Evolutionary conservation across 208 protist species (phyloP).

Genomic region (Crithidia brevicula): DNA sequence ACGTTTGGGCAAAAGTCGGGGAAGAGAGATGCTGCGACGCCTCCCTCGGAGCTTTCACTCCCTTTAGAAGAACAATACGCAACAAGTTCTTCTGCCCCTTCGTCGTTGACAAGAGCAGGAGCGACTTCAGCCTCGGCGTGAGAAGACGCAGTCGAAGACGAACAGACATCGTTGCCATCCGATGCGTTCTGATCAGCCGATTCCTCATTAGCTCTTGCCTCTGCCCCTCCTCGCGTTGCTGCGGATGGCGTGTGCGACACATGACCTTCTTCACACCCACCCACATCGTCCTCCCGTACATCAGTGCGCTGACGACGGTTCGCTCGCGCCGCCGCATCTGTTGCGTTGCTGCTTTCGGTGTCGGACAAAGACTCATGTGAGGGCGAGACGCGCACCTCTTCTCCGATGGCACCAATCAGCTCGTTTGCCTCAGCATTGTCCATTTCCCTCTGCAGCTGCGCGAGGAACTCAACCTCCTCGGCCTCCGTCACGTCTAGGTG

Average conservation of each 20-base stretch:
- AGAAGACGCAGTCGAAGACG: neutral
- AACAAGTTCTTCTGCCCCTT: neutral
- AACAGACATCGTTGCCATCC: neutral
- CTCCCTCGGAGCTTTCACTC: neutral
- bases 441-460: conserved; percentile 28
- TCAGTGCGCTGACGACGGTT: too few relatives aligned
- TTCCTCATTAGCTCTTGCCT: too few relatives aligned
- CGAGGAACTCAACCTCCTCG: conserved; percentile 27
- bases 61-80: neutral
- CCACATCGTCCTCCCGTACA: too few relatives aligned
- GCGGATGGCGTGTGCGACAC: too few relatives aligned
- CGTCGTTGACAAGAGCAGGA: neutral
- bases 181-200: neutral
- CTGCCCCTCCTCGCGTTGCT: too few relatives aligned
- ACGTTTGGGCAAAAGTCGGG: neutral
- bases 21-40: neutral
- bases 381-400: neutral
- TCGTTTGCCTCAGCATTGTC: neutral
- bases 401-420: neutral
- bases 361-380: neutral
- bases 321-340: neutral
- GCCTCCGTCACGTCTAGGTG: conserved; percentile 22
- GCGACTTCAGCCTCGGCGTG: neutral
- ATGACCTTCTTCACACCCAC: too few relatives aligned
- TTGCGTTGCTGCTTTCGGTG: neutral